Conservation (phyloP, 2,329 filamentous ascomycete species). For the Pseudopithomyces maydicus region DNA sequence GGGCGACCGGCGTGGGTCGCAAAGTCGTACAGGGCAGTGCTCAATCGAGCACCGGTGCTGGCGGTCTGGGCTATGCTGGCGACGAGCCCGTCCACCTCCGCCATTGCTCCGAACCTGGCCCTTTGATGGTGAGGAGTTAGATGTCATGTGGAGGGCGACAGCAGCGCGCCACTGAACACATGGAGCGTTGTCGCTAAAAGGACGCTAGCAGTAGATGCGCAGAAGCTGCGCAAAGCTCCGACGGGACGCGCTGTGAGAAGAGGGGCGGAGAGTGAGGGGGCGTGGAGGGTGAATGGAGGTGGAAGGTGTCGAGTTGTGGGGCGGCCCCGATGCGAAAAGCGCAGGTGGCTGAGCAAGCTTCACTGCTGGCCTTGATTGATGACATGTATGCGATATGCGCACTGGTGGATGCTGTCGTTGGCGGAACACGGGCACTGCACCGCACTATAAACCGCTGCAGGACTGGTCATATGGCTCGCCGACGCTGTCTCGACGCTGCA, state of each 20-base stretch:
- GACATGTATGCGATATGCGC: background rate
- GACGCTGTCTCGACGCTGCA: background rate
- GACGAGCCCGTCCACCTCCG: constrained; percentile 28
- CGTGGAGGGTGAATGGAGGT: constrained; percentile 4
- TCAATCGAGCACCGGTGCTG: constrained; percentile 27
- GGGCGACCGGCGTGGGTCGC: constrained; percentile 24
- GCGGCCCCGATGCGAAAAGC: background rate
- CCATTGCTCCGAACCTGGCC: constrained; percentile 20
- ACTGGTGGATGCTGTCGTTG: background rate
- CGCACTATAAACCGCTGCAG: background rate
- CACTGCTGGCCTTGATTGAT: background rate
- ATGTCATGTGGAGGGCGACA: constrained; percentile 8
- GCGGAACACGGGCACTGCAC: background rate
- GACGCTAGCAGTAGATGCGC: background rate
- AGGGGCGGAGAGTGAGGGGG: constrained; percentile 8
- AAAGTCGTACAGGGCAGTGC: constrained; percentile 28
- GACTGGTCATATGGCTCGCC: background rate
- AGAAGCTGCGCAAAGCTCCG: background rate
- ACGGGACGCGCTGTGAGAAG: background rate
- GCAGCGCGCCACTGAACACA: background rate
- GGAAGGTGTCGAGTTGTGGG: constrained; percentile 4
- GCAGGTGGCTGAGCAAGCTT: background rate
- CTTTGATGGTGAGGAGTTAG: background rate
- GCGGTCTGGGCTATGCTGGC: constrained; percentile 34
- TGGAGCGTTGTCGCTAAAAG: background rate